Conservation (phyloP, 148 eudicot species). For the Rhododendron griersonianum region DNA sequence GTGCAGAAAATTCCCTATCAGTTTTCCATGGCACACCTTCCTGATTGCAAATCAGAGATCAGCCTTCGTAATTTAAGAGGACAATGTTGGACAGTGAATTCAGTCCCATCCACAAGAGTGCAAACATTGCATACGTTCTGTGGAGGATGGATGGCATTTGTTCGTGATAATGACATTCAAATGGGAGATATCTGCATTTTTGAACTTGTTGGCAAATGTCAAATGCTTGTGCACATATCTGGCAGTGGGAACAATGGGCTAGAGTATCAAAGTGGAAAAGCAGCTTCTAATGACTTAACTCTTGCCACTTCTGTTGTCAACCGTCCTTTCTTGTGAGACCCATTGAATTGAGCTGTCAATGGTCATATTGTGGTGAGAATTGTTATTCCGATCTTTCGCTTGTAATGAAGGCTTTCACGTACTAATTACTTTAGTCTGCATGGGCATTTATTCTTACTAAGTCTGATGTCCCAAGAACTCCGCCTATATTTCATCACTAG, state of each 20-base stretch:
- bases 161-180: slow-evolving; percentile 68
- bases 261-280: slow-evolving; percentile 39
- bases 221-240: slow-evolving; percentile 77
- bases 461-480: not conserved
- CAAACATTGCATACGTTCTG: slow-evolving; percentile 58
- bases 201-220: slow-evolving; percentile 69
- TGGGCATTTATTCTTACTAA: not conserved
- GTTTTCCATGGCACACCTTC: slow-evolving; percentile 67
- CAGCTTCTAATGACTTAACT: slow-evolving; percentile 15
- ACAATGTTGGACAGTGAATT: slow-evolving; percentile 65
- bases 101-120: slow-evolving; percentile 50
- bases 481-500: not conserved
- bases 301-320: slow-evolving; percentile 16
- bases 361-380: slow-evolving; percentile 11
- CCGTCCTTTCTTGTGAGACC: not conserved
- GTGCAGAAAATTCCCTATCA: slow-evolving; percentile 68
- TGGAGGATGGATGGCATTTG: slow-evolving; percentile 94
- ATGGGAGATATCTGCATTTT: slow-evolving; percentile 87
- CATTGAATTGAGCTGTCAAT: not conserved
- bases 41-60: slow-evolving; percentile 54
- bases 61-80: slow-evolving; percentile 69
- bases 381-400: not conserved
- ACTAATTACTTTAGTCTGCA: not conserved
- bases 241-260: slow-evolving; percentile 55
- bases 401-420: not conserved